Evolutionary conservation across 345 rosid species (phyloP).

Genomic region (Aurinia saxatilis): DNA sequence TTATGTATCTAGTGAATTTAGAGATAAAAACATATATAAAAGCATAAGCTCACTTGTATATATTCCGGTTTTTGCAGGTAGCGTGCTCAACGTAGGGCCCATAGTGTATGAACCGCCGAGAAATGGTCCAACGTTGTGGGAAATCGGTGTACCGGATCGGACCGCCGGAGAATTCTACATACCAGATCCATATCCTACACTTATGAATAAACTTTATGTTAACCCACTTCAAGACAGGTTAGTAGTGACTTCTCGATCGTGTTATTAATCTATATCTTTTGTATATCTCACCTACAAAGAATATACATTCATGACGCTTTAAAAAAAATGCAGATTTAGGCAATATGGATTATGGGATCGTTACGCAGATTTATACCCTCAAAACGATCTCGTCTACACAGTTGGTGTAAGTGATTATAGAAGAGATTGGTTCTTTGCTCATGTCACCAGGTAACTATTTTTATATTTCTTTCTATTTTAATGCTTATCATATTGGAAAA

Average conservation of each 20-base stretch:
- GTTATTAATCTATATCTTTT: neutral
- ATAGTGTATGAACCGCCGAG: conserved; percentile 62
- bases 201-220: conserved; percentile 39
- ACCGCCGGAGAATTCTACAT: conserved; percentile 67
- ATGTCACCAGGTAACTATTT: conserved; percentile 75
- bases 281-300: too few species aligned
- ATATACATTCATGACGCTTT: too few species aligned
- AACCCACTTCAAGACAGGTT: conserved; percentile 38
- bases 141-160: conserved; percentile 77
- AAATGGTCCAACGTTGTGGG: conserved; percentile 79
- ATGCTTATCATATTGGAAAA: neutral
- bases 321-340: conserved; percentile 48
- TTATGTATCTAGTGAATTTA: too few species aligned
- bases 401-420: conserved; percentile 41
- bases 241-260: neutral
- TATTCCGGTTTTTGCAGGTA: conserved; percentile 36
- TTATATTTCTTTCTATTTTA: neutral
- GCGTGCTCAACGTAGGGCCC: conserved; percentile 32
- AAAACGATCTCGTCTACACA: conserved; percentile 48
- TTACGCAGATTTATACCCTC: conserved; percentile 58
- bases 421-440: conserved; percentile 82
- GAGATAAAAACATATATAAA: too few species aligned
- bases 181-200: conserved; percentile 61
- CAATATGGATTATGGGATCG: conserved; percentile 85
- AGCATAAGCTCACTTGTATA: neutral